Percentiles rank a stretch among this genome's conserved stretches.
These are phyloP conservation scores for Eutypella sp. DNA, from an alignment of 2,329 filamentous ascomycete genomes.

Conservation along the genomic window DNA sequence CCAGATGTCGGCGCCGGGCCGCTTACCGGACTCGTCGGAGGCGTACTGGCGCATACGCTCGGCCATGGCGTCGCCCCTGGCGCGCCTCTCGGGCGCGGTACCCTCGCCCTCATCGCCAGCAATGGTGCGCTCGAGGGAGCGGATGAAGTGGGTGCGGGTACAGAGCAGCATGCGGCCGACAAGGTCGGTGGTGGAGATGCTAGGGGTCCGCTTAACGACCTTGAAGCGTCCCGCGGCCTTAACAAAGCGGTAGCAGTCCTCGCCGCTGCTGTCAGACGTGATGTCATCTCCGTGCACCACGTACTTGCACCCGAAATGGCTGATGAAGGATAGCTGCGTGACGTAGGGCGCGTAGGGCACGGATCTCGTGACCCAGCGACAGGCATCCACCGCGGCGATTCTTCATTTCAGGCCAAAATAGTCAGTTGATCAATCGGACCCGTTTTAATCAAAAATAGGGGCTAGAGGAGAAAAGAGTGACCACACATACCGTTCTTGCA, in stretches of 20 bases:
- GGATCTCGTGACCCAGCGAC: conserved; percentile 85
- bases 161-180: conserved; percentile 96
- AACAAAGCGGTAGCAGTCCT: conserved; percentile 97
- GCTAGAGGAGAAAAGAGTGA: no score
- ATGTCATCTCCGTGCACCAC: conserved; percentile 98
- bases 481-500: conserved; percentile 69
- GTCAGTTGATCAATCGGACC: no score
- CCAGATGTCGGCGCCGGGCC: conserved; percentile 79
- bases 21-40: conserved; percentile 74
- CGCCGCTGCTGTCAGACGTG: conserved; percentile 85
- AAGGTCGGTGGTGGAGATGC: conserved; percentile 96
- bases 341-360: conserved; percentile 89
- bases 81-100: conserved; percentile 58
- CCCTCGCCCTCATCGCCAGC: conserved; percentile 69
- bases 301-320: conserved; percentile 90
- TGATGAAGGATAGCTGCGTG: conserved; percentile 88
- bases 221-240: conserved; percentile 92
- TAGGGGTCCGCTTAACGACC: conserved; percentile 92
- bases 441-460: no score
- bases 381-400: conserved; percentile 85
- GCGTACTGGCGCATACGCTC: conserved; percentile 81
- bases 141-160: conserved; percentile 91
- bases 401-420: no score
- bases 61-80: conserved; percentile 62
- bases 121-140: conserved; percentile 65